Percentiles rank a stretch among this genome's conserved stretches.
Evolutionary conservation across 345 rosid species (phyloP).

Genomic region (Sonneratia caseolaris): DNA sequence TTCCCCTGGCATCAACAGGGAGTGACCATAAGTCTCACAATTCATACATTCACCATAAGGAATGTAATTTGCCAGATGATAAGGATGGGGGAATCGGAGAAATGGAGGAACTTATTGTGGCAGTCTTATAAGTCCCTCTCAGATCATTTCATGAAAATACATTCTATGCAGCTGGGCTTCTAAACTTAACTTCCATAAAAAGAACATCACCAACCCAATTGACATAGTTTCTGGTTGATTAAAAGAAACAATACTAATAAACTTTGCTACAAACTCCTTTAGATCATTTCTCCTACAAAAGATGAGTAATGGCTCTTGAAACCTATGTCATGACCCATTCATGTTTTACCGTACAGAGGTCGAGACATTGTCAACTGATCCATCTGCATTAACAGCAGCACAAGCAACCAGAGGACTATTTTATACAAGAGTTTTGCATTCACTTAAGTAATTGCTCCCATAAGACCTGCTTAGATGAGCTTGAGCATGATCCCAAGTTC

Average conservation of each 20-base stretch:
- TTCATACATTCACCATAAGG: background rate
- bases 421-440: background rate
- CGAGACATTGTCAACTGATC: background rate
- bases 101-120: background rate
- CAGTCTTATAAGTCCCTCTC: background rate
- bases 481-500: background rate
- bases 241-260: background rate
- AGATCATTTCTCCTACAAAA: background rate
- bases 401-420: background rate
- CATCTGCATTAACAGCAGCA: background rate
- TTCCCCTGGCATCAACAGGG: slow-evolving; percentile 37
- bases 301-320: background rate
- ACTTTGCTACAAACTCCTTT: background rate
- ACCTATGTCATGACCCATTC: background rate
- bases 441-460: background rate
- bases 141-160: background rate
- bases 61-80: background rate
- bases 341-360: background rate
- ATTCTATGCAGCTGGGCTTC: background rate
- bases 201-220: background rate
- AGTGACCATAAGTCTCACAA: background rate
- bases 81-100: background rate
- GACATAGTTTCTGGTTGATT: background rate
- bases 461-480: background rate
- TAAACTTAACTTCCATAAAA: background rate